phyloP scores from a whole-genome alignment of 768 basidiomycete genomes.

The Kwoniella mangroviensis region DNA sequence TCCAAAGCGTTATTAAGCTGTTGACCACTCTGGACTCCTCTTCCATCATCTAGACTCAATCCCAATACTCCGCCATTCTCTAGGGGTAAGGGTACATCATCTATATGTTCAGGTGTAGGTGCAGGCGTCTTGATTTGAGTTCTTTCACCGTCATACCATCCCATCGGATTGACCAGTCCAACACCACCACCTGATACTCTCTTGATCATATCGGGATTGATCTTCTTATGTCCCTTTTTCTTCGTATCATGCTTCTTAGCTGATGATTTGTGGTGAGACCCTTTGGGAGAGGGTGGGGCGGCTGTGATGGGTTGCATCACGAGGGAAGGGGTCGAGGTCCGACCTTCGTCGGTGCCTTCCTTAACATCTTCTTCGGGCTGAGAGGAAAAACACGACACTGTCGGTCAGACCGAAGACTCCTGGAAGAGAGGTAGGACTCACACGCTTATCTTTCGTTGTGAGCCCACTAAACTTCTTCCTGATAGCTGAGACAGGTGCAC shows the following conservation, averaged over 20 bases:
- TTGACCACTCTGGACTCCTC: constrained; percentile 7
- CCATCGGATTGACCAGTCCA: constrained; percentile 58
- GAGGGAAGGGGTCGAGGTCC: constrained; percentile 24
- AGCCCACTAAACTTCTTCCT: constrained; percentile 36
- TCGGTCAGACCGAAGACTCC: no score
- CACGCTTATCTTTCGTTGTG: constrained; percentile 11
- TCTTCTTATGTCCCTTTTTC: constrained; percentile 38
- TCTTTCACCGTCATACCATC: constrained; percentile 52
- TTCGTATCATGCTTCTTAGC: constrained; percentile 20
- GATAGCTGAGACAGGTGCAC: constrained; percentile 31
- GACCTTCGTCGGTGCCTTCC: constrained; percentile 5
- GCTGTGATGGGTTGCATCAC: constrained; percentile 35
- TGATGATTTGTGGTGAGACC: constrained; percentile 1
- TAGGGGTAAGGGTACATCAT: constrained; percentile 6
- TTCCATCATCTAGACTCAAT: constrained; percentile 6
- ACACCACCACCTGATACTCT: constrained; percentile 58
- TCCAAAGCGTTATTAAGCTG: constrained; percentile 13
- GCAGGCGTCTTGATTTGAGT: constrained; percentile 14
- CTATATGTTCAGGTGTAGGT: constrained; percentile 13
- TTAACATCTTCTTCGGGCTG: not conserved
- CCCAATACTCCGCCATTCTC: constrained; percentile 16
- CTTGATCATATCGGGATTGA: constrained; percentile 57
- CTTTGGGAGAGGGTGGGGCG: constrained; percentile 17
- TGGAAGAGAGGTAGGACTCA: not conserved
- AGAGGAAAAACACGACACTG: not conserved